Base-by-base conservation (phyloP, 202 grass and related monocot species). In the Dendrocalamus latiflorus region DNA sequence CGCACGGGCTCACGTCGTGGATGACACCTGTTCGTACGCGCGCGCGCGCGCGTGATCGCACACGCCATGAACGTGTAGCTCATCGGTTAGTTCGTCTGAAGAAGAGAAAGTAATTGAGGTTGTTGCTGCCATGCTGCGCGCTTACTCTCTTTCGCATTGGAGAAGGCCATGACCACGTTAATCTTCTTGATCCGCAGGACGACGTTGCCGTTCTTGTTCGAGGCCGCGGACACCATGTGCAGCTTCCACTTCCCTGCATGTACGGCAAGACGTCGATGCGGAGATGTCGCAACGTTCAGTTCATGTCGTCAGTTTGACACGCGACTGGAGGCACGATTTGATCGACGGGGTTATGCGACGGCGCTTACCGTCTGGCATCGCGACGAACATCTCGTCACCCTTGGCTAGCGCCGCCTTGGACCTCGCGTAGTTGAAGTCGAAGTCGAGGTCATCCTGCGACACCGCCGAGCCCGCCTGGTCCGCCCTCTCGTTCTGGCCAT, bases 151-250 rank as follows among this genome's bases (percentile, higher is more conserved):
- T 77, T 95, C 25, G 89, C 77, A 59, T 86, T 86, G 59, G 89
- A 93, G 76, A 98, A 91, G 43, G 90, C 89, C 91, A 93, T 93
- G 44, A 98, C 84, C 50, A 87, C 49, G 81, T 83, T 95, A 42
- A 89, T 85, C 90, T 91, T 98, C 90, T 95, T 98, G 60, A 98
- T 89, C 80, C 90, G 92, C n/a, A 98, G 81, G 5, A 98, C 83
- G 68, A 95, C 87, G 72, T 93, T 89, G 80, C 85, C 85, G 82
- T 90, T 81, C 76, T 79, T 95, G 80, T 89, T 91, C 77, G 89
- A 38, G n/a, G 89, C 81, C 7, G 85, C 89, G 42, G 95, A 93
- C 55, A 95, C 91, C 69, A 85, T 81, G 82, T 90, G 91, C 49
- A 95, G 80, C 78, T 90, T 93, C 91, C 93, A 95, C 79, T 93